phyloP scores from a whole-genome alignment of 306 rosid species.

The Sindora glabra region DNA sequence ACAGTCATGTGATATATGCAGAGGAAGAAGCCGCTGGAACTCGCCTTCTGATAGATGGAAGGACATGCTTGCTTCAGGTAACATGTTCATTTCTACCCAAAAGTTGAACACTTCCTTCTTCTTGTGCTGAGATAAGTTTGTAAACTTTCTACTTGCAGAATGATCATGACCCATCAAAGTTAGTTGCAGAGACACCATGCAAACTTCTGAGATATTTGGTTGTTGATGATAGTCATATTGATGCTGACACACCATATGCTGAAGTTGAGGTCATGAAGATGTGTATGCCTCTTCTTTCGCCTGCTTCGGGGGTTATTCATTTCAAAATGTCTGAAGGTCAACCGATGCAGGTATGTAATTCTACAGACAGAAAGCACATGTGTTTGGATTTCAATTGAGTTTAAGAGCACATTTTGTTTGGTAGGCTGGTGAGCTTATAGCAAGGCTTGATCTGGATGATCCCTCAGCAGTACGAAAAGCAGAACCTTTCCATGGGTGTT shows the following conservation, averaged over 20 bases:
- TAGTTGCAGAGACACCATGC: slow-evolving; percentile 96
- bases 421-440: slow-evolving; percentile 93
- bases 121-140: slow-evolving; percentile 16
- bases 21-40: slow-evolving; percentile 99
- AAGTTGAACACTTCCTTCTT: not conserved
- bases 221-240: slow-evolving; percentile 66
- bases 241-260: slow-evolving; percentile 87
- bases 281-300: slow-evolving; percentile 99
- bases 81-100: slow-evolving; percentile 13
- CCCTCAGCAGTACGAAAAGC: slow-evolving; percentile 94
- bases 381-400: slow-evolving; percentile 1
- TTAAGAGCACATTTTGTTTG: slow-evolving; percentile 10
- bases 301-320: slow-evolving; percentile 89
- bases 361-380: not conserved
- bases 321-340: slow-evolving; percentile 93
- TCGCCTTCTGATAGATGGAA: slow-evolving; percentile 97
- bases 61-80: slow-evolving; percentile 99
- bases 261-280: slow-evolving; percentile 99
- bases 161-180: slow-evolving; percentile 94
- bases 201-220: slow-evolving; percentile 81
- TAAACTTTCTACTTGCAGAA: slow-evolving; percentile 50
- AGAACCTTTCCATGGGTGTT: slow-evolving; percentile 79
- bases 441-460: slow-evolving; percentile 92
- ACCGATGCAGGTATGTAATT: slow-evolving; percentile 82
- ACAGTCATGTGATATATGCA: slow-evolving; percentile 92